A percentile compares a stretch with the other conserved stretches of the same genome.
phyloP scores from a whole-genome alignment of 2,329 filamentous ascomycete genomes.

The Penicillium sp. region DNA sequence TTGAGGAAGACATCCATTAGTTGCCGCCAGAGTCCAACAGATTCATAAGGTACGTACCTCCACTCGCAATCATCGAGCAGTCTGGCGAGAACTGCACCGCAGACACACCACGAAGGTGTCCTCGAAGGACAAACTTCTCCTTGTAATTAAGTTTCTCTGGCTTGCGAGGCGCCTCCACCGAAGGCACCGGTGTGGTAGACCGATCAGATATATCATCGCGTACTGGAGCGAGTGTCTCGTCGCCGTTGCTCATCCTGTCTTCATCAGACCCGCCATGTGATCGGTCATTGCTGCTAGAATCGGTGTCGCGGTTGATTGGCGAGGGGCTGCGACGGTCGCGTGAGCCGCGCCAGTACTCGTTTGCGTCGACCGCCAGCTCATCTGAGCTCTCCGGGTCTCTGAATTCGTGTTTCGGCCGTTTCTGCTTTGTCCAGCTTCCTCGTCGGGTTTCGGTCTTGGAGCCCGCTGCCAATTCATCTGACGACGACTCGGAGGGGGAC shows the following conservation, averaged over 20 bases:
- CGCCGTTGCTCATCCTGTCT: slow-evolving; percentile 19
- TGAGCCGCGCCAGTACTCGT: slow-evolving; percentile 36
- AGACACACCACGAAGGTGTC: slow-evolving; percentile 77
- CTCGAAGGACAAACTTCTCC: slow-evolving; percentile 69
- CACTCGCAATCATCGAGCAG: slow-evolving; percentile 84
- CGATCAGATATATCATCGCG: slow-evolving; percentile 30
- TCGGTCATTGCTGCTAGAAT: slow-evolving; percentile 13
- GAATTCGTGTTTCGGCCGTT: slow-evolving; percentile 28
- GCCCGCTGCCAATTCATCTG: slow-evolving; percentile 42
- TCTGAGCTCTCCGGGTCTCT: slow-evolving; percentile 48
- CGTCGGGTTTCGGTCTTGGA: slow-evolving; percentile 39
- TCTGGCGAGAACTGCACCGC: slow-evolving; percentile 90
- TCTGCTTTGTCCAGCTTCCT: slow-evolving; percentile 37
- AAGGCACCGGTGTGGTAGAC: slow-evolving; percentile 40
- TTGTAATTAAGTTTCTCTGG: slow-evolving; percentile 66
- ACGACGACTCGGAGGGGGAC: slow-evolving; percentile 38
- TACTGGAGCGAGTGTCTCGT: slow-evolving; percentile 13
- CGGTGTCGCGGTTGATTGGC: slow-evolving; percentile 15
- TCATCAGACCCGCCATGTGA: slow-evolving; percentile 20
- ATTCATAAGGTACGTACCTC: slow-evolving; percentile 54
- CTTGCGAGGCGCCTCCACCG: slow-evolving; percentile 48
- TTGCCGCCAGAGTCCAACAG: neutral
- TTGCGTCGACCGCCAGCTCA: slow-evolving; percentile 44
- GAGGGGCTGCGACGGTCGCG: slow-evolving; percentile 30
- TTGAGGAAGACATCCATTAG: slow-evolving; percentile 26